A percentile compares a stretch with the other conserved stretches of the same genome.
phyloP scores from a whole-genome alignment of 768 basidiomycete genomes.

The Leccinum imitatum region DNA sequence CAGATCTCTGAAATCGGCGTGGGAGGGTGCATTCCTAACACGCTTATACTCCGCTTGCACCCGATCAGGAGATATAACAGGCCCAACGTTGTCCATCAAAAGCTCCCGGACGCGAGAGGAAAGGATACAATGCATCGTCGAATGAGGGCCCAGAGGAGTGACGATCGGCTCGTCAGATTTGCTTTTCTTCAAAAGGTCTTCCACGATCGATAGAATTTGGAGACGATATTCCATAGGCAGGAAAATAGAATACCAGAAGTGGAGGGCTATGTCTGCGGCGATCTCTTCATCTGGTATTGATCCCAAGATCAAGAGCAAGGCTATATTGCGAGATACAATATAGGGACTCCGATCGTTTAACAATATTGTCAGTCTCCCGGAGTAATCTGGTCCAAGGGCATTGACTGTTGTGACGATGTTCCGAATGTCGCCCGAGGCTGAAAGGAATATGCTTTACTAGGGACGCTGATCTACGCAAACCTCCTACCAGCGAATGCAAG shows the following conservation, averaged over 20 bases:
- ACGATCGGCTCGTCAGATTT: constrained; percentile 2
- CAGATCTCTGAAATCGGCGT: constrained; percentile 43
- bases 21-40: constrained; percentile 36
- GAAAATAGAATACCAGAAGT: constrained; percentile 49
- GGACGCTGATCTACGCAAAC: background rate
- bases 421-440: constrained; percentile 52
- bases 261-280: constrained; percentile 46
- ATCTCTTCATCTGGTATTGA: constrained; percentile 30
- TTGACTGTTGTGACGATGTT: constrained; percentile 46
- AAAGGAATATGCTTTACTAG: background rate
- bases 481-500: constrained; percentile 28
- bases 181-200: constrained; percentile 15
- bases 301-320: constrained; percentile 43
- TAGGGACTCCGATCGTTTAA: constrained; percentile 39
- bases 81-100: constrained; percentile 16
- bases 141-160: constrained; percentile 12
- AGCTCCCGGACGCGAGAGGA: constrained; percentile 8
- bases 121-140: constrained; percentile 18
- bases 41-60: constrained; percentile 35
- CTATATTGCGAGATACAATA: constrained; percentile 40
- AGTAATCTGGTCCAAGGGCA: constrained; percentile 39
- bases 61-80: constrained; percentile 18
- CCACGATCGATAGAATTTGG: constrained; percentile 20
- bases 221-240: constrained; percentile 36
- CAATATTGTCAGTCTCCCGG: constrained; percentile 39